Conservation (phyloP, 2,329 filamentous ascomycete species). For the Pyricularia pennisetigena region DNA sequence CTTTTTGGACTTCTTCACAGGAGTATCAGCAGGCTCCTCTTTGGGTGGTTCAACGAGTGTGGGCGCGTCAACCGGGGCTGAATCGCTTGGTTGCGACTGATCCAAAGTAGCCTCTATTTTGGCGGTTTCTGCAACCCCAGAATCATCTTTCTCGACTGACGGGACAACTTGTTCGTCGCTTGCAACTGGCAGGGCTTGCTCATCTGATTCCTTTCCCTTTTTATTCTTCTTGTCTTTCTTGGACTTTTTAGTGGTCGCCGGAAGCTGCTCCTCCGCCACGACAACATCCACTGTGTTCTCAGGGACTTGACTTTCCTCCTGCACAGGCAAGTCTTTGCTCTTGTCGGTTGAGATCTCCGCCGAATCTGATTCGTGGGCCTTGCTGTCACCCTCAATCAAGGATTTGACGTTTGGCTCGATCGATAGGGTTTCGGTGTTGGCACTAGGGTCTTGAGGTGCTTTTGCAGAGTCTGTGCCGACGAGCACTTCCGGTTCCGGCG, state of each 20-base stretch:
- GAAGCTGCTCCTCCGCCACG: constrained; percentile 10
- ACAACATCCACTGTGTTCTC: constrained; percentile 3
- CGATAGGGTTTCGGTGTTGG: not conserved
- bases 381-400: not conserved
- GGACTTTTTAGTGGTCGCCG: constrained; percentile 18
- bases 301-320: not conserved
- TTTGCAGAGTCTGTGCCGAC: not conserved
- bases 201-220: not conserved
- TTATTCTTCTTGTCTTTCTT: constrained; percentile 6
- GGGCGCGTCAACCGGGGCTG: not conserved
- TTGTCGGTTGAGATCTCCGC: not conserved
- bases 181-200: not conserved
- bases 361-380: not conserved
- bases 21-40: constrained; percentile 12
- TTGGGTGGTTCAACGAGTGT: not conserved
- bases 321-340: not conserved
- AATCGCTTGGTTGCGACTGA: not conserved
- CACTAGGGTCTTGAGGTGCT: not conserved
- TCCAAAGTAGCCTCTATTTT: not conserved
- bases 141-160: constrained; percentile 8
- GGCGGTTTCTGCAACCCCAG: not conserved
- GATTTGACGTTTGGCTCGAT: not conserved
- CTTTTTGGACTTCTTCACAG: constrained; percentile 24
- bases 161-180: not conserved
- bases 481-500: not conserved